Evolutionary conservation across 352 stramenopile genomes (phyloP).

Genomic region (Phytophthora fragariae): DNA sequence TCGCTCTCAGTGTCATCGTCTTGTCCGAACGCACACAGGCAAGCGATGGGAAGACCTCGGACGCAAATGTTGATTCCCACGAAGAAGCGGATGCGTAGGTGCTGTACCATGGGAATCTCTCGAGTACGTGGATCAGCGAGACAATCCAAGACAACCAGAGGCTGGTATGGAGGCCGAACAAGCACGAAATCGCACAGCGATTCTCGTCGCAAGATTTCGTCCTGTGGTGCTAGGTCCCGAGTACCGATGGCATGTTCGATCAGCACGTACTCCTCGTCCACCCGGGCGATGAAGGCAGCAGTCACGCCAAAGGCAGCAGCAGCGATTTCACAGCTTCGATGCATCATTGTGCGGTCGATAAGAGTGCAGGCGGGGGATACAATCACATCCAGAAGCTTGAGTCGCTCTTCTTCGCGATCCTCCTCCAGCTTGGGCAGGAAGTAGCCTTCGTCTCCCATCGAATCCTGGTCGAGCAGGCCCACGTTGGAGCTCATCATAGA

Average conservation of each 20-base stretch:
- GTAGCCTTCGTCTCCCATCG: slow-evolving; percentile 46
- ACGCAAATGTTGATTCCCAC: slow-evolving; percentile 58
- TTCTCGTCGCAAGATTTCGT: slow-evolving; percentile 51
- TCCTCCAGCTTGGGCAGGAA: slow-evolving; percentile 53
- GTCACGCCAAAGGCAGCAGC: slow-evolving; percentile 53
- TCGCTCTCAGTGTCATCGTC: slow-evolving; percentile 34
- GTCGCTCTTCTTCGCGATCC: slow-evolving; percentile 46
- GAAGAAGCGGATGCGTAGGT: slow-evolving; percentile 62
- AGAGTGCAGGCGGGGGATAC: slow-evolving; percentile 69
- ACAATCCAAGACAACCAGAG: slow-evolving; percentile 60
- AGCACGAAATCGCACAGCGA: slow-evolving; percentile 71
- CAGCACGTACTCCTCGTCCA: slow-evolving; percentile 55
- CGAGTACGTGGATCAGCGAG: slow-evolving; percentile 51
- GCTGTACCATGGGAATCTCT: slow-evolving; percentile 66
- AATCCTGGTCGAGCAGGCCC: slow-evolving; percentile 60
- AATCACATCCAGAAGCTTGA: slow-evolving; percentile 61
- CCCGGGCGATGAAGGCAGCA: slow-evolving; percentile 61
- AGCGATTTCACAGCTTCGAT: slow-evolving; percentile 60
- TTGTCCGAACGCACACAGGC: slow-evolving; percentile 63
- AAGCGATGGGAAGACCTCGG: slow-evolving; percentile 60
- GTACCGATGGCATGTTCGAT: slow-evolving; percentile 61
- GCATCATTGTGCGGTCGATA: slow-evolving; percentile 64
- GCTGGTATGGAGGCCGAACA: slow-evolving; percentile 47
- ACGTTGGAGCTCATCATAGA: slow-evolving; percentile 63
- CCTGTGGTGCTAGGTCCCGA: slow-evolving; percentile 29